Percentiles rank a stretch among this genome's conserved stretches.
Conservation (phyloP, 129 eudicot genomes). For the Gnaphalium uliginosum region DNA sequence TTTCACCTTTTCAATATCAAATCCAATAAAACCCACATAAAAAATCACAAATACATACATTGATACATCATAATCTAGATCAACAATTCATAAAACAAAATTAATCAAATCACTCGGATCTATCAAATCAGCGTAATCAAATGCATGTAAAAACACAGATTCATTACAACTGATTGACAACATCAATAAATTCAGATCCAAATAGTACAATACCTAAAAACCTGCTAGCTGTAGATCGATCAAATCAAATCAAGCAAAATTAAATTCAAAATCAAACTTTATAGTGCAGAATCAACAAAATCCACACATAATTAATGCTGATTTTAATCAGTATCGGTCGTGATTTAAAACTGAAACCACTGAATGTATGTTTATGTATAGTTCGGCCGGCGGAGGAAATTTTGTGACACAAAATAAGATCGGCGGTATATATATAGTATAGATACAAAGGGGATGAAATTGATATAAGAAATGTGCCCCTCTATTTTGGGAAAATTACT, state of each 20-base stretch:
- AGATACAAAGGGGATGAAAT: neutral
- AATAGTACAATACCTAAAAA: slow-evolving; percentile 29
- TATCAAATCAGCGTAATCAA: slow-evolving; percentile 5
- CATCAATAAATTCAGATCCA: slow-evolving; percentile 37
- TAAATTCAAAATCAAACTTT: slow-evolving; percentile 19
- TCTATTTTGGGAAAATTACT: slow-evolving; percentile 29
- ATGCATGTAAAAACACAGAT: slow-evolving; percentile 22
- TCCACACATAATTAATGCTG: slow-evolving; percentile 17
- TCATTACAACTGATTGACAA: neutral
- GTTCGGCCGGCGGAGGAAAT: slow-evolving; percentile 62
- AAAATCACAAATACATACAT: slow-evolving; percentile 10
- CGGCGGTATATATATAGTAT: slow-evolving; percentile 22
- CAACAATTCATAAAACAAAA: slow-evolving; percentile 20
- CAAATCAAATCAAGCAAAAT: slow-evolving; percentile 27
- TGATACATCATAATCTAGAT: slow-evolving; percentile 10
- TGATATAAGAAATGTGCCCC: slow-evolving; percentile 23
- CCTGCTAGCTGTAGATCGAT: slow-evolving; percentile 30
- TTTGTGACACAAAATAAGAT: slow-evolving; percentile 3
- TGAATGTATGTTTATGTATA: neutral
- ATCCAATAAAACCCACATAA: slow-evolving; percentile 7
- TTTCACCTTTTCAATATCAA: neutral
- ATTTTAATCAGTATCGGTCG: slow-evolving; percentile 13
- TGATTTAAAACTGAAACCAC: neutral
- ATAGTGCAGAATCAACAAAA: slow-evolving; percentile 16
- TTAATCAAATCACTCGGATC: slow-evolving; percentile 39